Conservation (phyloP, 495 filamentous ascomycete species). For the Bryoglossum gracile region DNA sequence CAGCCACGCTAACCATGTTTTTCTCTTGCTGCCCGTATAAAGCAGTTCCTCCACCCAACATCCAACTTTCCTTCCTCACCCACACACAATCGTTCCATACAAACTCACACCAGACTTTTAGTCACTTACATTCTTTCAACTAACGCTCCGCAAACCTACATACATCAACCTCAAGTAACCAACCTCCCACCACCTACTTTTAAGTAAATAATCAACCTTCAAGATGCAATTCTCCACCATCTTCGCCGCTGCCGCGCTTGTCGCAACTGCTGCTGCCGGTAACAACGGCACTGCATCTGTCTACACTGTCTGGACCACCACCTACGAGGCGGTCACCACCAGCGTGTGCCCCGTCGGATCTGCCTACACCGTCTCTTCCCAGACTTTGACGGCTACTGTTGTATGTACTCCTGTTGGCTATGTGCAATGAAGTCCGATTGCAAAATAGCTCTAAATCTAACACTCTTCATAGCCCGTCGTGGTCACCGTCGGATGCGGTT, state of each 20-base stretch:
- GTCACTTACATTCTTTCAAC: slow-evolving; percentile 55
- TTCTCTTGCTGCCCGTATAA: slow-evolving; percentile 17
- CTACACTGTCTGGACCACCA: too few relatives aligned
- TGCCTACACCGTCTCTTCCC: slow-evolving; percentile 83
- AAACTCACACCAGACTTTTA: slow-evolving; percentile 49
- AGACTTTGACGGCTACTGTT: too few relatives aligned
- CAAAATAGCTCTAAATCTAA: too few relatives aligned
- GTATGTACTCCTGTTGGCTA: too few relatives aligned
- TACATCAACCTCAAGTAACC: slow-evolving; percentile 19
- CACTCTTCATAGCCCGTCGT: too few relatives aligned
- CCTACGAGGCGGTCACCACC: slow-evolving; percentile 78
- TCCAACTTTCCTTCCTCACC: slow-evolving; percentile 29
- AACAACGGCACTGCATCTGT: slow-evolving; percentile 50
- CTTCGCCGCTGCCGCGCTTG: slow-evolving; percentile 50
- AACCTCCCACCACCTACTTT: slow-evolving; percentile 31
- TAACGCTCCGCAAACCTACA: slow-evolving; percentile 17
- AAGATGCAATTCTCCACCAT: slow-evolving; percentile 29
- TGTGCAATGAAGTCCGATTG: too few relatives aligned
- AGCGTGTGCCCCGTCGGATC: slow-evolving; percentile 56
- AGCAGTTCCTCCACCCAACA: slow-evolving; percentile 16
- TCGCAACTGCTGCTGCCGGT: slow-evolving; percentile 52
- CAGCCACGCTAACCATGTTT: background rate
- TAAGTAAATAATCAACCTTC: slow-evolving; percentile 31
- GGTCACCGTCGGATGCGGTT: too few relatives aligned
- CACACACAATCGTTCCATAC: slow-evolving; percentile 37